These are phyloP conservation scores for Westerdykella sp. DNA, from an alignment of 2,329 filamentous ascomycete species.

Conservation along the genomic window DNA sequence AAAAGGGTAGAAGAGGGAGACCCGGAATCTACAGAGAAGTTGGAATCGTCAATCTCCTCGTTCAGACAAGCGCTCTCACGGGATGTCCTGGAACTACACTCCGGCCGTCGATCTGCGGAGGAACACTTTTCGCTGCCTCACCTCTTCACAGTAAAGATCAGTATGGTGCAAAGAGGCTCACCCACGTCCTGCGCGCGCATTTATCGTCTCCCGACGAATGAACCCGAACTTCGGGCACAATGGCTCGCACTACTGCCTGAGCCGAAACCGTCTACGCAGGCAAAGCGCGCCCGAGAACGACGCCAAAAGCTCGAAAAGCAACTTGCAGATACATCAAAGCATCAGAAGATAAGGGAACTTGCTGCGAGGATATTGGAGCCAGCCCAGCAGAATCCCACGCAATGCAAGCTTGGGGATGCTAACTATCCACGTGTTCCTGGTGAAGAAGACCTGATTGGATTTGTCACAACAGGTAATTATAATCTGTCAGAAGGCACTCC, in stretches of 20 bases:
- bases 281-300: conserved; percentile 2
- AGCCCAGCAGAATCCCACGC: conserved; percentile 1
- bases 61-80: conserved; percentile 18
- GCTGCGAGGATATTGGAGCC: conserved; percentile 23
- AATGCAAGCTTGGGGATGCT: conserved; percentile 23
- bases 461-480: conserved; percentile 81
- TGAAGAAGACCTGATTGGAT: conserved; percentile 74
- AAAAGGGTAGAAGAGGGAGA: background rate
- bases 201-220: conserved; percentile 67
- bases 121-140: conserved; percentile 6
- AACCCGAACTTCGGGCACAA: conserved; percentile 53
- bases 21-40: conserved; percentile 3
- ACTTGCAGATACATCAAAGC: conserved; percentile 10
- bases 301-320: background rate
- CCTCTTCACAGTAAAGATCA: conserved; percentile 60
- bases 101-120: conserved; percentile 1
- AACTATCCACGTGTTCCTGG: conserved; percentile 63
- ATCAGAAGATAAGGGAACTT: conserved; percentile 15
- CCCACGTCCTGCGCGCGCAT: conserved; percentile 69
- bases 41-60: conserved; percentile 11
- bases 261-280: conserved; percentile 5
- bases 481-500: conserved; percentile 71
- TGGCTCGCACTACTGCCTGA: conserved; percentile 62
- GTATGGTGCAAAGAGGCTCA: conserved; percentile 62
- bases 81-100: conserved; percentile 24